These are phyloP conservation scores for Elongisporangium undulatum DNA, from an alignment of 352 stramenopile genomes.

Conservation along the genomic window DNA sequence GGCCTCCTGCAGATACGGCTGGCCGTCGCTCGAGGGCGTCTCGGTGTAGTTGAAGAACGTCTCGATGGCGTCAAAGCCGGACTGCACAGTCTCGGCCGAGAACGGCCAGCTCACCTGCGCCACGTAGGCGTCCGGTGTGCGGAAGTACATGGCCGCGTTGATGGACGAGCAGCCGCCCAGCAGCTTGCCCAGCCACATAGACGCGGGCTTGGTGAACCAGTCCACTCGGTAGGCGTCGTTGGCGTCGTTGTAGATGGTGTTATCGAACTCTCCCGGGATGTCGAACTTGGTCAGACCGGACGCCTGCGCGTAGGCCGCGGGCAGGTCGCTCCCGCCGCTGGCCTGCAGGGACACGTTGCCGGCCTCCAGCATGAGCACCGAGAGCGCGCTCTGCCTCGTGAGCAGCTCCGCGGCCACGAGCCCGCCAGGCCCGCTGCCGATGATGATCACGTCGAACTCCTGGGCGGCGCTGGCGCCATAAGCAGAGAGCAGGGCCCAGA, in stretches of 20 bases:
- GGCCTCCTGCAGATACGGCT: constrained; percentile 41
- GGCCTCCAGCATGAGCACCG: constrained; percentile 53
- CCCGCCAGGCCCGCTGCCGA: constrained; percentile 52
- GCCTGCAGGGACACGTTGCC: constrained; percentile 35
- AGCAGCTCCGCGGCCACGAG: constrained; percentile 53
- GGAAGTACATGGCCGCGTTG: constrained; percentile 79
- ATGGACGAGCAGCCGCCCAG: constrained; percentile 78
- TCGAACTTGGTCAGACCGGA: constrained; percentile 34
- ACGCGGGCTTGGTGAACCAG: constrained; percentile 24
- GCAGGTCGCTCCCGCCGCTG: constrained; percentile 26
- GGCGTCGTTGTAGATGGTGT: constrained; percentile 32
- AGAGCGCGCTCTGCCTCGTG: constrained; percentile 26
- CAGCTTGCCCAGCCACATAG: constrained; percentile 61
- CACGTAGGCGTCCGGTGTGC: constrained; percentile 47
- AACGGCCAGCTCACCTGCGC: constrained; percentile 35
- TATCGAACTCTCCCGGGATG: constrained; percentile 47
- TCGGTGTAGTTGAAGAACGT: constrained; percentile 35
- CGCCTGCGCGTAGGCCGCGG: constrained; percentile 14
- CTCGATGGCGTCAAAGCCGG: constrained; percentile 44
- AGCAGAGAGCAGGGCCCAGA: neutral
- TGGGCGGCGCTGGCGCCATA: neutral
- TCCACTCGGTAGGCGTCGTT: constrained; percentile 45
- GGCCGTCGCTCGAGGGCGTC: constrained; percentile 36
- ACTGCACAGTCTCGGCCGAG: constrained; percentile 43
- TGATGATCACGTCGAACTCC: constrained; percentile 49